Base-by-base conservation (phyloP, 2,329 filamentous ascomycete species). In the Trichoderma sp. region DNA sequence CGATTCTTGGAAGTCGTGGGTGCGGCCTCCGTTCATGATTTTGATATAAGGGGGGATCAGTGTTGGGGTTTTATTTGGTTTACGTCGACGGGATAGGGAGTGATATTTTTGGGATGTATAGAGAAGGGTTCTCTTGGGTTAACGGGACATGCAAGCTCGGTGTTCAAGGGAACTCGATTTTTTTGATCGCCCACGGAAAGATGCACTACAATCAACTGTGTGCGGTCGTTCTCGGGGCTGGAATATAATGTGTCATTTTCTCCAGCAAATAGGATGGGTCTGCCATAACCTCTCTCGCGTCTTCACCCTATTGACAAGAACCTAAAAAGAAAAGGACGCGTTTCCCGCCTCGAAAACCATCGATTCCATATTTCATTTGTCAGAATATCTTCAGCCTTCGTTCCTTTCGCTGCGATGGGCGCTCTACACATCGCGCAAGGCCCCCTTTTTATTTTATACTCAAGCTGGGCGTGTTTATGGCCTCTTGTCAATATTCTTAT, bases 1-100 rank as follows among this genome's bases (percentile, higher is more conserved):
- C 80, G 79, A 80, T 79, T 77, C 74, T 73, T 69, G 75, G 77
- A 67, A 79, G 78, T 75, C 73, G 76, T 78, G 76, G 76, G 76
- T 67, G 78, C 56, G 73, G 74, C 71, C 74, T 76, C 76, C 76
- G 77, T 75, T 73, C 75, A 80, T 76, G 78, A 78, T 53, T 76
- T 77, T 78, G 79, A 78, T 70, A 70, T 73, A 72, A 54, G 17
- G 42, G 61, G 50, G 48, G 27, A 27, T 29, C 17, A 71, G 71
- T 72, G 73, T 73, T 75, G 71, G 76, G 71, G 72, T 71, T 72
- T 70, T 64, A 70, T 68, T 74, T 75, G 75, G 70, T 77, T 74
- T 74, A 70, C 64, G 67, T 72, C 68, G 67, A 64, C 67, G 64
- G 63, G 15, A 54, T 54, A 71, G 70, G 68, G 68, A 72, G 70